phyloP scores from a whole-genome alignment of 2,329 filamentous ascomycete genomes.

The Amauroascus verrucosus region DNA sequence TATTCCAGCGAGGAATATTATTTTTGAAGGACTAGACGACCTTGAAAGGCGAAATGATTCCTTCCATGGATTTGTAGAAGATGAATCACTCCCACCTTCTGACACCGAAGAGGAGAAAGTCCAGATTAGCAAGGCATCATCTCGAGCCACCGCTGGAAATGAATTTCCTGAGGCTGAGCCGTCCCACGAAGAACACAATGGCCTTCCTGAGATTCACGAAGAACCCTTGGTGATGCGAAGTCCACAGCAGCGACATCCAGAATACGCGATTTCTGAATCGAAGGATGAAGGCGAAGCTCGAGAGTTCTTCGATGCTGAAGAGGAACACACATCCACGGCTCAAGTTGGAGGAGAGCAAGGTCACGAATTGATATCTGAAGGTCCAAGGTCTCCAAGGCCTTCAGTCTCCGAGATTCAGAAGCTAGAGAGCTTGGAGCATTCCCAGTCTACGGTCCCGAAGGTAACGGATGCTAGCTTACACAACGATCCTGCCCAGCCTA shows the following conservation, averaged over 20 bases:
- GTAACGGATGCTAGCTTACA: background rate
- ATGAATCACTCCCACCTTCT: slow-evolving; percentile 7
- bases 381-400: background rate
- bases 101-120: slow-evolving; percentile 9
- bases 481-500: background rate
- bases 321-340: slow-evolving; percentile 11
- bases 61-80: slow-evolving; percentile 14
- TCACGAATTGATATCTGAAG: background rate
- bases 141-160: background rate
- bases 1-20: slow-evolving; percentile 1
- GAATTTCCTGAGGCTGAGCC: background rate
- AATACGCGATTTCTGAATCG: background rate
- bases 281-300: background rate
- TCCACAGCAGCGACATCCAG: background rate
- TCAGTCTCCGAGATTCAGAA: background rate
- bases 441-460: background rate
- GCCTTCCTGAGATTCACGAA: background rate
- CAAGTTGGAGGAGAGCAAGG: background rate
- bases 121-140: background rate
- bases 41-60: background rate
- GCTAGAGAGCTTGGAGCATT: background rate
- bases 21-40: slow-evolving; percentile 17
- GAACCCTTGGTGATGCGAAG: background rate
- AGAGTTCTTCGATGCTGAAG: slow-evolving; percentile 14
- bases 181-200: background rate